Percentiles rank a stretch among this genome's conserved stretches.
phyloP scores from a whole-genome alignment of 2,329 filamentous ascomycete genomes.

The Botrytis fragariae region DNA sequence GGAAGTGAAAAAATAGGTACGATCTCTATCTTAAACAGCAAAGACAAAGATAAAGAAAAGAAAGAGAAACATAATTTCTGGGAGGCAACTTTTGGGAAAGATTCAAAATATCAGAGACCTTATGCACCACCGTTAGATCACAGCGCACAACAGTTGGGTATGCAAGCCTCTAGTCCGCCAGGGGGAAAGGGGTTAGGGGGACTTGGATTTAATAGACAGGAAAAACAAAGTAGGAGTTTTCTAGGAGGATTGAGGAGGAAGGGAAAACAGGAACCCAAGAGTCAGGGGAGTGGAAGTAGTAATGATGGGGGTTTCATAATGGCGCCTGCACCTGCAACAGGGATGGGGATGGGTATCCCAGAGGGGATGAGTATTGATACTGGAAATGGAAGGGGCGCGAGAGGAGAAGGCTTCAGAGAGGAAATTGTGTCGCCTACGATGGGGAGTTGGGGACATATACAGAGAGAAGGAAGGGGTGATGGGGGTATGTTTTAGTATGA shows the following conservation, averaged over 20 bases:
- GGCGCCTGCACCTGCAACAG: background rate
- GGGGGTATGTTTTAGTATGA: conserved; percentile 11
- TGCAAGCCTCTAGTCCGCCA: conserved; percentile 25
- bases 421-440: conserved; percentile 7
- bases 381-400: background rate
- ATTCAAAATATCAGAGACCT: conserved; percentile 31
- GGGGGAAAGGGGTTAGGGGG: conserved; percentile 22
- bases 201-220: conserved; percentile 30
- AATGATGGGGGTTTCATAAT: conserved; percentile 14
- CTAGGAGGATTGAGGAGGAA: conserved; percentile 33
- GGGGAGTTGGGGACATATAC: background rate
- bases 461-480: background rate
- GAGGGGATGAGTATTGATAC: conserved; percentile 6
- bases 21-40: background rate
- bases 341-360: background rate
- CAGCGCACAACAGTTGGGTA: conserved; percentile 18
- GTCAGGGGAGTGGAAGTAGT: conserved; percentile 18
- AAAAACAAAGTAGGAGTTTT: conserved; percentile 34
- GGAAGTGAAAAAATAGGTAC: conserved; percentile 22
- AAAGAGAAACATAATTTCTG: conserved; percentile 38
- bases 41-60: conserved; percentile 24
- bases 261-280: conserved; percentile 22
- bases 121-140: conserved; percentile 17
- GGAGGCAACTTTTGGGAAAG: conserved; percentile 37
- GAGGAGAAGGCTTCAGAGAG: background rate